These are phyloP conservation scores for Syzygium grande DNA, from an alignment of 345 rosid genomes.

Conservation along the genomic window DNA sequence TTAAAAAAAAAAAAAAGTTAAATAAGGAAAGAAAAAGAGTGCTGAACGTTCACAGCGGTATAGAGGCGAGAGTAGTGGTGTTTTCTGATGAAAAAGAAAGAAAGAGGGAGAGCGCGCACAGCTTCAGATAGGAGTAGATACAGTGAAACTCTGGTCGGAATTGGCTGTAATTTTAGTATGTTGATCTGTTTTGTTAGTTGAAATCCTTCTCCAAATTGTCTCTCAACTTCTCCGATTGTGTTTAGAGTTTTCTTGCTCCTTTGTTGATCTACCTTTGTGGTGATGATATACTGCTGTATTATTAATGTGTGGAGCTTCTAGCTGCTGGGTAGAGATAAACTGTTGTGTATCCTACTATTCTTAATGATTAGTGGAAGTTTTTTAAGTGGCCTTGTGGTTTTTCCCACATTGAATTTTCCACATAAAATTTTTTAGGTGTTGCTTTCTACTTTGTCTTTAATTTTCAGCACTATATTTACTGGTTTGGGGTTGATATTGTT, in stretches of 20 bases:
- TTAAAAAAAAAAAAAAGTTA: background rate
- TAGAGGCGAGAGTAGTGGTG: too few species aligned
- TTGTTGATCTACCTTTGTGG: background rate
- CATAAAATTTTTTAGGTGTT: background rate
- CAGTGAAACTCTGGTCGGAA: background rate
- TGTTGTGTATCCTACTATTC: background rate
- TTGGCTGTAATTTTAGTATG: background rate
- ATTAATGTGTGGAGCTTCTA: background rate
- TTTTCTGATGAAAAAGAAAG: too few species aligned
- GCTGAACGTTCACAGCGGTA: too few species aligned
- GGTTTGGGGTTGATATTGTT: background rate
- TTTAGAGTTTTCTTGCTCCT: background rate
- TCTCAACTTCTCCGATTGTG: background rate
- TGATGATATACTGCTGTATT: background rate
- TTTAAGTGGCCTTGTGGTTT: background rate
- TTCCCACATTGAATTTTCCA: background rate
- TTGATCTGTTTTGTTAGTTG: background rate
- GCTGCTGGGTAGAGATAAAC: background rate
- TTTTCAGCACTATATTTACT: background rate
- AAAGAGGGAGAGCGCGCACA: background rate
- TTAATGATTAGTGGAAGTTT: background rate
- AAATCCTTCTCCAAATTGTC: background rate
- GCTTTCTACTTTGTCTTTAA: background rate
- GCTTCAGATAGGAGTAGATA: background rate
- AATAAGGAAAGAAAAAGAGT: too few species aligned